Base-by-base conservation (phyloP, 1,139 yeast species). In the Scheffersomyces stambukii region DNA sequence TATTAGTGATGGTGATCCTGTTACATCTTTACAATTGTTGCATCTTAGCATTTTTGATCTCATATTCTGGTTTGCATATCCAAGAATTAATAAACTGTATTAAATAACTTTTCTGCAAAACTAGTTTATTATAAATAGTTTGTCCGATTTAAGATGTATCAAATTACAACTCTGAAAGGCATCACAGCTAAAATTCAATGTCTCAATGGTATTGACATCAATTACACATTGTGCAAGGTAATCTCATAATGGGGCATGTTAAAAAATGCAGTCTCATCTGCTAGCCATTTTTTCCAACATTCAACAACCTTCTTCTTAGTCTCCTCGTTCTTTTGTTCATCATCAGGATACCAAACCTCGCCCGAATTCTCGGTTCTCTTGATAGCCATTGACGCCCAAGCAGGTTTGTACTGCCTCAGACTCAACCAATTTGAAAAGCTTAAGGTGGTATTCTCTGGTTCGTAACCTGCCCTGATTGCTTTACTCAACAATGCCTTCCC, bases 401-500 rank as follows among this genome's bases (percentile, higher is more conserved):
- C 28, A 19, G 23, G 11, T 25, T 32, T 36, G 22, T 30, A 19
- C 29, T 35, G 12, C 9, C 12, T 3, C 13, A 42, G 23, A 11
- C 38, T 19, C 19, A 45, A 31, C 54, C 52, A 49, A 9, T 32
- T 30, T 1, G 49, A 41, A 11, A 41, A 36, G 3, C 44, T 15
- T 6, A 46, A 29, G 11, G 25, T 26, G 14, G 48, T 33, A 15
- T 35, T 27, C 3, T 24, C 25, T 8, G 33, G 32, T 5, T 32
- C 30, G 31, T 43, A 50, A 1, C 55, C 56, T 4, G 54, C 53
- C n/a, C 34, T 29, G 5, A 50, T 18, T 6, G 51, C 52, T 18
- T 40, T 36, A 5, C 25, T 33, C 19, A 39, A 35, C 23, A 49
- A 38, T 13, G 37, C 28, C 25, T 52, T 38, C 8, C 54, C 53